Percentiles rank a stretch among this genome's conserved stretches.
Evolutionary conservation across 805 yeast genomes (phyloP).

Genomic region (Kockiozyma suomiensis): DNA sequence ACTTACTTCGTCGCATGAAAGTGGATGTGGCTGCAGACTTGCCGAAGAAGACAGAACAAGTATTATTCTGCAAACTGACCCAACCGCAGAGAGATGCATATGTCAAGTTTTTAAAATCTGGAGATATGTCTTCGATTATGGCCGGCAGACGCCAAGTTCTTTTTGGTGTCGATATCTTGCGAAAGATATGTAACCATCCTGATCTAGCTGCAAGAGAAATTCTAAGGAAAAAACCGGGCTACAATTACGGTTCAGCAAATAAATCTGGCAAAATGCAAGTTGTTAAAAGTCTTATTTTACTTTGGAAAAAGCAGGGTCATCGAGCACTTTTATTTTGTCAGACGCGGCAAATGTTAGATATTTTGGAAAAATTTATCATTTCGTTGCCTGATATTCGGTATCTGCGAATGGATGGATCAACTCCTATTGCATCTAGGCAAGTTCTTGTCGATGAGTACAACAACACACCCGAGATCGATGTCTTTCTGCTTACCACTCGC

Average conservation of each 20-base stretch:
- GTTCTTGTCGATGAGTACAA: slow-evolving; percentile 80
- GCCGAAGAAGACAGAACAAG: slow-evolving; percentile 93
- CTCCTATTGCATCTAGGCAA: slow-evolving; percentile 78
- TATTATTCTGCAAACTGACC: slow-evolving; percentile 85
- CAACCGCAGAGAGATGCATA: slow-evolving; percentile 73
- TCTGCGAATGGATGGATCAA: slow-evolving; percentile 92
- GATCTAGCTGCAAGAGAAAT: slow-evolving; percentile 63
- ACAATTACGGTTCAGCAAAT: slow-evolving; percentile 49
- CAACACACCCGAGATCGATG: slow-evolving; percentile 54
- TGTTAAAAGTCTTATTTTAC: slow-evolving; percentile 65
- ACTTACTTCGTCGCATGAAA: slow-evolving; percentile 81
- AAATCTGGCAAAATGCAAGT: slow-evolving; percentile 91
- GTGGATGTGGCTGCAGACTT: slow-evolving; percentile 93
- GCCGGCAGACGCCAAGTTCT: slow-evolving; percentile 79
- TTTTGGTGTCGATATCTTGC: slow-evolving; percentile 83
- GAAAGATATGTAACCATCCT: slow-evolving; percentile 97
- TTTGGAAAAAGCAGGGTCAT: slow-evolving; percentile 79
- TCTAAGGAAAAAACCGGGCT: slow-evolving; percentile 40
- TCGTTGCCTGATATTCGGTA: slow-evolving; percentile 50
- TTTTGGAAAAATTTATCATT: slow-evolving; percentile 67
- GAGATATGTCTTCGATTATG: slow-evolving; percentile 70
- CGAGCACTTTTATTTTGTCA: slow-evolving; percentile 87
- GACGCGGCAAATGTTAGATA: slow-evolving; percentile 90
- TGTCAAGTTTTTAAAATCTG: slow-evolving; percentile 70
- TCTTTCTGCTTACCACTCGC: slow-evolving; percentile 85